A percentile compares a stretch with the other conserved stretches of the same genome.
Conservation (phyloP, 2,329 filamentous ascomycete genomes). For the Xylaria sp. region DNA sequence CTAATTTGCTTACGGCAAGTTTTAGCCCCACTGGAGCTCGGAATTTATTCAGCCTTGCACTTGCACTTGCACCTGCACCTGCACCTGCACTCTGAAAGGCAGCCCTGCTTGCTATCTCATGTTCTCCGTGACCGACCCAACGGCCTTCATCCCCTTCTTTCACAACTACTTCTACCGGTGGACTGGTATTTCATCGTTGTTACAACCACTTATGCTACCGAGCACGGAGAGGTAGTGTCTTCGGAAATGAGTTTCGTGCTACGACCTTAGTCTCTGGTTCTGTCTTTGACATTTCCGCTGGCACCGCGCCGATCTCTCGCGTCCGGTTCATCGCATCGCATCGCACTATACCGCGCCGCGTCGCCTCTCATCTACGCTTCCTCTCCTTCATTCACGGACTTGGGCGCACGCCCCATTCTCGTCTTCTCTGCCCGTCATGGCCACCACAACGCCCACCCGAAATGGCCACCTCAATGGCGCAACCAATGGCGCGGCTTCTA, state of each 20-base stretch:
- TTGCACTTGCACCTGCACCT: background rate
- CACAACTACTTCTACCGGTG: background rate
- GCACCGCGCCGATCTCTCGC: background rate
- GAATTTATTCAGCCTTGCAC: conserved; percentile 19
- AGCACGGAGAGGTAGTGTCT: background rate
- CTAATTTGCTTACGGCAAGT: too few species aligned
- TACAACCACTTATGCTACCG: background rate
- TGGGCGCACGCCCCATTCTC: too few species aligned
- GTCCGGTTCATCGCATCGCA: background rate
- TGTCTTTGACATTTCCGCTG: conserved; percentile 26
- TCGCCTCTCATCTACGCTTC: background rate
- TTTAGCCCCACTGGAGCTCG: conserved; percentile 1
- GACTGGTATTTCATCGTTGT: background rate
- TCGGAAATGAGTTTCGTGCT: conserved; percentile 22
- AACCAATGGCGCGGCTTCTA: conserved; percentile 46
- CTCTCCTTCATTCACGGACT: too few species aligned
- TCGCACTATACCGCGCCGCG: background rate
- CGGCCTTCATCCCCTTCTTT: background rate
- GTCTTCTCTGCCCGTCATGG: conserved; percentile 43
- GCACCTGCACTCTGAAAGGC: too few species aligned
- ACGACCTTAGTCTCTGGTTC: conserved; percentile 13
- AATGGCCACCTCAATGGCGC: conserved; percentile 54
- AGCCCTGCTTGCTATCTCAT: background rate
- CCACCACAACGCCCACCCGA: conserved; percentile 41
- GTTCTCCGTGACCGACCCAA: background rate